phyloP scores from a whole-genome alignment of 805 yeast species.

The Barnettozyma siamensis region DNA sequence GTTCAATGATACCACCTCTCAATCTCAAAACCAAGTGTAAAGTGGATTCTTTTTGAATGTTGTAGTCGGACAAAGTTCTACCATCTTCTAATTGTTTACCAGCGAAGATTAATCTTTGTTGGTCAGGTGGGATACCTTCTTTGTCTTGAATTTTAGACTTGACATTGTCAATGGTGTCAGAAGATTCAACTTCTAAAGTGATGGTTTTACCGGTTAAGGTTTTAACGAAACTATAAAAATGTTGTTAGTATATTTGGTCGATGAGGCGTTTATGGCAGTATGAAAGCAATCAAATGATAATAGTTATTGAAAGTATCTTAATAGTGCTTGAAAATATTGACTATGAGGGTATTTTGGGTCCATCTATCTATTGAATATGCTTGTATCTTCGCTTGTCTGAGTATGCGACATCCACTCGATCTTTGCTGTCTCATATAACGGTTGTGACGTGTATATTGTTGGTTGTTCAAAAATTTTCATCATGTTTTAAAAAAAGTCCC shows the following conservation, averaged over 20 bases:
- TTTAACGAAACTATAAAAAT: conserved; percentile 62
- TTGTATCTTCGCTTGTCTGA: too few relatives aligned
- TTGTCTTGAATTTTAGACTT: conserved; percentile 98
- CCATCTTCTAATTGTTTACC: conserved; percentile 99
- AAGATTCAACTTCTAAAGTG: conserved; percentile 98
- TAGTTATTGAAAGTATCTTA: too few relatives aligned
- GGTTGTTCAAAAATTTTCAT: too few relatives aligned
- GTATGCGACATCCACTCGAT: too few relatives aligned
- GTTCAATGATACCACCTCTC: conserved; percentile 99
- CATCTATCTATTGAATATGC: too few relatives aligned
- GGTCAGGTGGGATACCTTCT: conserved; percentile 99
- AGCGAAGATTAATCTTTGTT: conserved; percentile 98
- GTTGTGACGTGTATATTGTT: too few relatives aligned
- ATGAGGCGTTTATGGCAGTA: not conserved
- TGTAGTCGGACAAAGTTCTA: conserved; percentile 98
- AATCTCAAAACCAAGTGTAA: conserved; percentile 93
- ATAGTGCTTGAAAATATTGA: too few relatives aligned
- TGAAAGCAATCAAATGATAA: too few relatives aligned
- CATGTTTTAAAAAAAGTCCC: too few relatives aligned
- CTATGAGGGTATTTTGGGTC: too few relatives aligned
- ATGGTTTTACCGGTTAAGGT: conserved; percentile 90
- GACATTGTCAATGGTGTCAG: conserved; percentile 98
- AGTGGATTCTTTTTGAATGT: conserved; percentile 99
- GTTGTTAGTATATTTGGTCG: conserved; percentile 12
- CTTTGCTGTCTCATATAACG: too few relatives aligned